Evolutionary conservation across 2,329 filamentous ascomycete species (phyloP), one percentile per base, ranked within the genome.

Genomic region (Penicillium sp.): DNA sequence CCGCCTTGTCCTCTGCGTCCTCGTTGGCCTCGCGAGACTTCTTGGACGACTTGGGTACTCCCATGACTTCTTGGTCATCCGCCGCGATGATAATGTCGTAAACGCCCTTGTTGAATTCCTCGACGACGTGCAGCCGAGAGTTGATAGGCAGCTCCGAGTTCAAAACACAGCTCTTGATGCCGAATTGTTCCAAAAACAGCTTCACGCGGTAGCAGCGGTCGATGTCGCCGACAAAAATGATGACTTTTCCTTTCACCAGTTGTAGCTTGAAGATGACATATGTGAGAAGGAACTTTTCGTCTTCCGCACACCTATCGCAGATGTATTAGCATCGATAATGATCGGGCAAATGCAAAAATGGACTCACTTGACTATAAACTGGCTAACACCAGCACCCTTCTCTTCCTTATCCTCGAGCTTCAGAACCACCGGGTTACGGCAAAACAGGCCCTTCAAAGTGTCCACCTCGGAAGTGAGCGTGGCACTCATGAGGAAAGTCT

Each of bases 21-120:
- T 60, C 57, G 20, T 61, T 47, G 13, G 56, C 54, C 23, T 66
- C 62, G 38, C 60, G 46, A 2, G 59, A 46, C 50, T 67, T 70
- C 53, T 65, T 69, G 20, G 60, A 62, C 39, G 62, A 54, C 50
- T 71, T 72, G 6, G 58, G 50, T 3, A 62, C 79, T 10, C 87
- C 89, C 9, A 95, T 70, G 9, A 95, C 81, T 65, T 95, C 90
- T 57, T 88, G 86, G 66, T 95, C 91, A 61, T 98, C 93, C 0
- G 89, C 91, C 0, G 93, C 93, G 62, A 98, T 95, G 59, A 98
- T 91, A 54, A 97, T 96, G 62, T 98, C 92, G 77, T 98, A 98
- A 6, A 97, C 84, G 46, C 89, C 88, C 71, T 88, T 88, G 75
- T 97, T 98, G 74, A 98, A 98, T 68, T 97, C 90, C 62, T 97